Percentiles rank a stretch among this genome's conserved stretches.
These are phyloP conservation scores for Tuber aestivum DNA, from an alignment of 495 filamentous ascomycete species.

Conservation along the genomic window DNA sequence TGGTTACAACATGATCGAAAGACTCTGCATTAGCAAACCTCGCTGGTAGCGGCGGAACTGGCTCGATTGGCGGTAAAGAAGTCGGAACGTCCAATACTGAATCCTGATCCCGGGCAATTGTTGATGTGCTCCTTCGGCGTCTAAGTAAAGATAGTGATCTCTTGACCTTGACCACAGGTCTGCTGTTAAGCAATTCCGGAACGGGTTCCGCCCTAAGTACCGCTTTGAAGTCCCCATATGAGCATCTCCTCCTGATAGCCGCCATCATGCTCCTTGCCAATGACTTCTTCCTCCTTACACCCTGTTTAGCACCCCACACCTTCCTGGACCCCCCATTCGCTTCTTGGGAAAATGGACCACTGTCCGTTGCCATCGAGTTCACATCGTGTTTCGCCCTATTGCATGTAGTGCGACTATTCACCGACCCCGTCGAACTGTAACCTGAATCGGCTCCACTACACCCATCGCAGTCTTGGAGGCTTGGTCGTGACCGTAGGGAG, in stretches of 20 bases:
- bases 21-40: background rate
- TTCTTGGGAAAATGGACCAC: background rate
- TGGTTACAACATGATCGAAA: background rate
- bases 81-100: background rate
- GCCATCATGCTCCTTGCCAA: slow-evolving; percentile 23
- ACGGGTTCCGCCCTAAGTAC: background rate
- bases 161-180: slow-evolving; percentile 1
- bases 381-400: background rate
- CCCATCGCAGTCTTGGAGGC: slow-evolving; percentile 14
- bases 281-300: slow-evolving; percentile 9
- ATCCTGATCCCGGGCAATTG: slow-evolving; percentile 4
- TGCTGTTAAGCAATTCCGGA: background rate
- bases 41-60: slow-evolving; percentile 25
- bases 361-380: background rate
- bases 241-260: slow-evolving; percentile 33
- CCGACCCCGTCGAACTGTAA: slow-evolving; percentile 32
- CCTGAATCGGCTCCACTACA: slow-evolving; percentile 25
- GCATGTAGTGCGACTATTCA: slow-evolving; percentile 20
- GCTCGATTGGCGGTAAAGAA: slow-evolving; percentile 14
- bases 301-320: background rate
- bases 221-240: slow-evolving; percentile 31
- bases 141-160: slow-evolving; percentile 27
- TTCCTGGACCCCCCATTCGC: background rate
- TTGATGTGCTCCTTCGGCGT: slow-evolving; percentile 30
- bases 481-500: background rate